Percentiles rank a stretch among this genome's conserved stretches.
Conservation (phyloP, 768 basidiomycete species). For the Boletus reticulatus region DNA sequence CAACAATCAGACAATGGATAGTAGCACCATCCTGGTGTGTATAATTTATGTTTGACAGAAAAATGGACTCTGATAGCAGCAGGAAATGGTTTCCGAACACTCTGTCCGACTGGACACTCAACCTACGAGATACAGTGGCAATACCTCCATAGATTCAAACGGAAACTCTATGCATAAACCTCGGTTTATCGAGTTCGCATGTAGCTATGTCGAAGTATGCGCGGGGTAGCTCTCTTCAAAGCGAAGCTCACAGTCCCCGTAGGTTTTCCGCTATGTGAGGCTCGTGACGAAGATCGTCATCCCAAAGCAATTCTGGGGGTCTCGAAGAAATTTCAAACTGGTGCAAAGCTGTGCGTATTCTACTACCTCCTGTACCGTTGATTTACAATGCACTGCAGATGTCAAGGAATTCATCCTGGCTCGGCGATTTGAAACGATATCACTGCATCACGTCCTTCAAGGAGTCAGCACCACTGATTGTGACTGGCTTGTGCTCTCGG, state of each 20-base stretch:
- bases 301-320: slow-evolving; percentile 80
- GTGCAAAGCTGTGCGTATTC: slow-evolving; percentile 53
- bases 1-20: slow-evolving; percentile 49
- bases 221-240: background rate
- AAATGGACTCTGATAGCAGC: background rate
- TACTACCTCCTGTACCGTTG: background rate
- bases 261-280: slow-evolving; percentile 72
- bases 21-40: slow-evolving; percentile 59
- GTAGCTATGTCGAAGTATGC: slow-evolving; percentile 58
- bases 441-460: slow-evolving; percentile 75
- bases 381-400: slow-evolving; percentile 41
- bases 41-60: slow-evolving; percentile 2
- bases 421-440: slow-evolving; percentile 79
- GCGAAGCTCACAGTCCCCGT: background rate
- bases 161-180: slow-evolving; percentile 61
- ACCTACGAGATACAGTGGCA: slow-evolving; percentile 30
- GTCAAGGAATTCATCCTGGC: slow-evolving; percentile 69
- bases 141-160: slow-evolving; percentile 53
- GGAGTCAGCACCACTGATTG: slow-evolving; percentile 72
- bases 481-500: slow-evolving; percentile 67
- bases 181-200: slow-evolving; percentile 76
- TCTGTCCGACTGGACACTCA: slow-evolving; percentile 59
- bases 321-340: slow-evolving; percentile 55
- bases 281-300: slow-evolving; percentile 67
- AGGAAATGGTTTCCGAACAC: slow-evolving; percentile 79